Conservation (phyloP, 75 land plant species). For the Ceratopteris richardii region DNA sequence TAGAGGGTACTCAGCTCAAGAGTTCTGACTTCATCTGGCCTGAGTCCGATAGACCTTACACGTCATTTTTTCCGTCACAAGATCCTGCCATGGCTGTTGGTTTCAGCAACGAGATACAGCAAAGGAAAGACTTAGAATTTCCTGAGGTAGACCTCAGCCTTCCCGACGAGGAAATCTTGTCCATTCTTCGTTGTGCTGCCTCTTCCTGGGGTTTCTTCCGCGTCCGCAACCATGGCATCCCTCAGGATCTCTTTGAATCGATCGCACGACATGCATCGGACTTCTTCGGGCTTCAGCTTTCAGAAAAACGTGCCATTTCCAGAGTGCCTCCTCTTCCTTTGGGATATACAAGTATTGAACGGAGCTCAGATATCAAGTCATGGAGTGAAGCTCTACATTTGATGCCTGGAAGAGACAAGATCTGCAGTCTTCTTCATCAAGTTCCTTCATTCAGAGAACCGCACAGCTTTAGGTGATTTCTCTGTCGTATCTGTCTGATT, state of each 20-base stretch:
- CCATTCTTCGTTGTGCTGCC: slow-evolving; percentile 25
- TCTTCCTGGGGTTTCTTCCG: slow-evolving; percentile 39
- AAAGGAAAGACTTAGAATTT: slow-evolving; percentile 8
- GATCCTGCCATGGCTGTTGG: neutral
- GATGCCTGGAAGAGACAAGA: neutral
- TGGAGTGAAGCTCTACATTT: neutral
- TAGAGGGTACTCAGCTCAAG: too few relatives aligned
- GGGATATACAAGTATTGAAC: slow-evolving; percentile 39
- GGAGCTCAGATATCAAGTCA: neutral
- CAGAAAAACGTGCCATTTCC: slow-evolving; percentile 23
- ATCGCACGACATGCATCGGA: slow-evolving; percentile 13
- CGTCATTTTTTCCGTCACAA: too few relatives aligned
- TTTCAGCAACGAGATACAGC: too few relatives aligned
- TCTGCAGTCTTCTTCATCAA: neutral
- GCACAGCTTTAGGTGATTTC: neutral
- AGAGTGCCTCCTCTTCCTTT: neutral
- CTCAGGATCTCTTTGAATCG: slow-evolving; percentile 14
- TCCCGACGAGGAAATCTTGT: slow-evolving; percentile 14
- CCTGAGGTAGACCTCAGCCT: slow-evolving; percentile 39
- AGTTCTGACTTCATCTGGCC: too few relatives aligned
- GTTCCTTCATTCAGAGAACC: neutral
- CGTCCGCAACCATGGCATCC: slow-evolving; percentile 44
- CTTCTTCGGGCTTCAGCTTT: slow-evolving; percentile 28
- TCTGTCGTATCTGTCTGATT: neutral
- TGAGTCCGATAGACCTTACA: too few relatives aligned